A percentile compares a stretch with the other conserved stretches of the same genome.
Evolutionary conservation across 805 yeast species (phyloP).

Genomic region (Ogataea chonburiensis): DNA sequence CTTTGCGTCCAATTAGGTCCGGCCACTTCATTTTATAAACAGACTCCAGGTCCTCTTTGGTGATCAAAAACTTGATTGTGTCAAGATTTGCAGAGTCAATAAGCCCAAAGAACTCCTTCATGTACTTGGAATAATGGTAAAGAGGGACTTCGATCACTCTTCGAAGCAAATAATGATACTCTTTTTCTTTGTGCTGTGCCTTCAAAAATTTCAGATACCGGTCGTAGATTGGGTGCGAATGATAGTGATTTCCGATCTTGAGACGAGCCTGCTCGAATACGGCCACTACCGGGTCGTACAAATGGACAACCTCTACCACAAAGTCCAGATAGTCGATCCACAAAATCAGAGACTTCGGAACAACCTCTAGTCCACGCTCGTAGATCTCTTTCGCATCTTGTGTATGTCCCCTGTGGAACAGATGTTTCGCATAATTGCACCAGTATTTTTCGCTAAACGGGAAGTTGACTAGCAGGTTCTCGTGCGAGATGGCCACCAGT

Average conservation of each 20-base stretch:
- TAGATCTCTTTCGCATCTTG: conserved; percentile 38
- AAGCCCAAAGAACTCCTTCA: conserved; percentile 37
- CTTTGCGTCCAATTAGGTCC: conserved; percentile 25
- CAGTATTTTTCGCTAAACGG: conserved; percentile 57
- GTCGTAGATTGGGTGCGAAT: conserved; percentile 50
- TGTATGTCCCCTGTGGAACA: conserved; percentile 44
- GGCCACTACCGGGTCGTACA: conserved; percentile 33
- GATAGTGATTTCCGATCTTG: conserved; percentile 52
- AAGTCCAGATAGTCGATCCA: conserved; percentile 53
- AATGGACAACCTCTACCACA: conserved; percentile 30
- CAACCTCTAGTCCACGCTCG: conserved; percentile 36
- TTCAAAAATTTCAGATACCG: conserved; percentile 45
- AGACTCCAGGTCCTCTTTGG: conserved; percentile 24
- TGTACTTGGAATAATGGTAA: conserved; percentile 51
- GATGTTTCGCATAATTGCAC: conserved; percentile 53
- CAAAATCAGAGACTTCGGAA: conserved; percentile 46
- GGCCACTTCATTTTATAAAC: conserved; percentile 22
- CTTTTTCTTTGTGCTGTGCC: conserved; percentile 27
- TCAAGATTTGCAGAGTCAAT: conserved; percentile 35
- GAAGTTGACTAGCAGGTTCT: conserved; percentile 43
- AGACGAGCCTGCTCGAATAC: conserved; percentile 48
- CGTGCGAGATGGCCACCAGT: conserved; percentile 40
- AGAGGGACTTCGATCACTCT: conserved; percentile 54
- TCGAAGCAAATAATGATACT: conserved; percentile 44
- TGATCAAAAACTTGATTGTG: conserved; percentile 27